Evolutionary conservation across 768 basidiomycete genomes (phyloP), one percentile per base, ranked within the genome.

Genomic region (Phanerochaete carnosa): DNA sequence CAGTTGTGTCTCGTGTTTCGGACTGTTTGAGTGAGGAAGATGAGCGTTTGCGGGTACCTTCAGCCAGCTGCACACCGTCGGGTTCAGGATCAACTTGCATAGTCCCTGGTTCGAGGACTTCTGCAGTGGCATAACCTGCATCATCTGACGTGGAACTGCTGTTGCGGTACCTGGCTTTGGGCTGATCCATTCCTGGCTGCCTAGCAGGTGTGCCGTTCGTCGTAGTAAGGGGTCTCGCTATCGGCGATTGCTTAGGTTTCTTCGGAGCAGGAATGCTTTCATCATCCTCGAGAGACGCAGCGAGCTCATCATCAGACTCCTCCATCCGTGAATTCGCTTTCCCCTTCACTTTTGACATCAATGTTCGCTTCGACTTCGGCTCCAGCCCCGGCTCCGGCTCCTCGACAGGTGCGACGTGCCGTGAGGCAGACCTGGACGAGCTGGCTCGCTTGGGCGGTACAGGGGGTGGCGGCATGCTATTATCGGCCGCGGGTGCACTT

Each of bases 91-190:
- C 39, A 19, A 43, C 39, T 19, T 43, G 8, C 39, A 43, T 43
- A 9, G 39, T 19, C 6, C 39, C 39, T 43, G 39, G 8, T 4
- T 32, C 29, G 13, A 52, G 6, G 50, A 49, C 61, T 29, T 69
- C 66, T 2, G 70, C 68, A 3, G 69, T 70, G 1, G 65, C 69
- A 57, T 72, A 69, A 3, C 69, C 69, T 3, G 69, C 65, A 54
- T 70, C 70, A 22, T 69, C 66, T 1, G 68, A 69, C 19, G 68
- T 60, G 6, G 64, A 59, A 4, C 66, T 63, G 16, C 62, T 68
- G 26, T 65, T 64, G 50, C 54, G 62, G 23, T 33, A 55, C 30
- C 47, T 62, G 3, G 7, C 29, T n/a, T 52, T 13, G 11, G 16
- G 22, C 47, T 12, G 22, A 45, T 25, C 32, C 15, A 16, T 37